Base-by-base conservation (phyloP, 306 rosid species). In the Trifolium dubium region DNA sequence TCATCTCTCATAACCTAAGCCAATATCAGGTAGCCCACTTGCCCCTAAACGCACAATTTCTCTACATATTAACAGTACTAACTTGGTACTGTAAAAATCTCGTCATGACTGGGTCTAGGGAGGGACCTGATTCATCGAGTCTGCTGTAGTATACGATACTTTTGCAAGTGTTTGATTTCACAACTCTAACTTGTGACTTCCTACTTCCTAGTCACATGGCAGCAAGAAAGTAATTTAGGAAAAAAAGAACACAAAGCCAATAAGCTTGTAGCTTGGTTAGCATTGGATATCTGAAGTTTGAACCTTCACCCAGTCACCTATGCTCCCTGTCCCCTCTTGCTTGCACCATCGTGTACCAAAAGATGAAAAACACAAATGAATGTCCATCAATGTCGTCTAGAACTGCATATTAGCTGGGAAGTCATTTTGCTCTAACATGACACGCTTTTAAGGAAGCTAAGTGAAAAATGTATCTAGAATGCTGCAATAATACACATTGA, bases 381-480 rank as follows among this genome's bases (percentile, higher is more conserved):
- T 72, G 61, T 30, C 59, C 62, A 15, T 72, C 40, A 9, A 12
- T 65, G 23, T 28, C 32, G 8, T 28, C 59, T 12, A 37, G 28
- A 50, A 28, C 44, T 10, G 23, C 17, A 31, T 41, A 64, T 64
- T 23, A 10, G 56, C 12, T 67, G 58, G 50, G 29, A 17, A 67
- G 23, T 41, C 19, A 41, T 41, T n/a, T 37, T 66, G 46, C 35
- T 39, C 67, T 64, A 66, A 53, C 32, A 8, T 28, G 44, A 64
- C 49, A 28, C 6, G 30, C 35, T 54, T 41, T 8, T 11, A 15
- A 10, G 28, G 67, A 41, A 66, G 17, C n/a, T 41, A 55, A 66
- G 51, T 56, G 67, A 53, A 76, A 76, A 29, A 19, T 76, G 68
- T 10, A 34, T 67, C 59, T 67, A 11, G 66, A 76, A 31, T 15